These are phyloP conservation scores for Plasmodium ovale DNA, from an alignment of 169 alveolate species.

Conservation along the genomic window DNA sequence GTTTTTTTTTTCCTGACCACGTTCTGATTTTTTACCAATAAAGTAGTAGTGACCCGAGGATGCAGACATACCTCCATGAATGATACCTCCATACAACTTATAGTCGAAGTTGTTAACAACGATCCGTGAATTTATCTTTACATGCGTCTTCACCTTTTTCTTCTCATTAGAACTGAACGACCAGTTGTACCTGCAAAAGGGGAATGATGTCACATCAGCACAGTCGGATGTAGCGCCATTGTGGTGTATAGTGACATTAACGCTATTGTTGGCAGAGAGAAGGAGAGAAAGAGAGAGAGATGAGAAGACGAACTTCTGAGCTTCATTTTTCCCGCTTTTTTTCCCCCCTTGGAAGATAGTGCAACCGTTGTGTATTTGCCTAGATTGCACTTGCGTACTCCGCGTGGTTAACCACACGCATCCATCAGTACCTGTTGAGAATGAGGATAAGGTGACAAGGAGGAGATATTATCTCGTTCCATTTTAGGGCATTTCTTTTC, in stretches of 20 bases:
- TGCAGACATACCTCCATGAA: conserved; percentile 85
- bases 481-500: conserved; percentile 83
- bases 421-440: conserved; percentile 77
- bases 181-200: conserved; percentile 48
- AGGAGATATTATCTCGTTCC: conserved; percentile 88
- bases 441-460: conserved; percentile 88
- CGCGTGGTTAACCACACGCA: not conserved
- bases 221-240: no score
- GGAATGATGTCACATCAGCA: not conserved
- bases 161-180: conserved; percentile 61
- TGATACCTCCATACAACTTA: conserved; percentile 84
- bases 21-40: conserved; percentile 86
- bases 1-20: not conserved
- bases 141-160: conserved; percentile 79
- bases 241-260: no score
- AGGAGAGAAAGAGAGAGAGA: not conserved
- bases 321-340: no score
- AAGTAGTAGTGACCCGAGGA: conserved; percentile 89
- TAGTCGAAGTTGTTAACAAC: conserved; percentile 82
- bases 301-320: not conserved
- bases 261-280: no score
- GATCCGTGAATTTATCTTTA: conserved; percentile 75
- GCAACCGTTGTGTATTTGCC: no score
- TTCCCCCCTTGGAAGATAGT: no score
- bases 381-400: no score